These are phyloP conservation scores for Phyllosticta capitalensis DNA, from an alignment of 2,329 filamentous ascomycete species.

Conservation along the genomic window DNA sequence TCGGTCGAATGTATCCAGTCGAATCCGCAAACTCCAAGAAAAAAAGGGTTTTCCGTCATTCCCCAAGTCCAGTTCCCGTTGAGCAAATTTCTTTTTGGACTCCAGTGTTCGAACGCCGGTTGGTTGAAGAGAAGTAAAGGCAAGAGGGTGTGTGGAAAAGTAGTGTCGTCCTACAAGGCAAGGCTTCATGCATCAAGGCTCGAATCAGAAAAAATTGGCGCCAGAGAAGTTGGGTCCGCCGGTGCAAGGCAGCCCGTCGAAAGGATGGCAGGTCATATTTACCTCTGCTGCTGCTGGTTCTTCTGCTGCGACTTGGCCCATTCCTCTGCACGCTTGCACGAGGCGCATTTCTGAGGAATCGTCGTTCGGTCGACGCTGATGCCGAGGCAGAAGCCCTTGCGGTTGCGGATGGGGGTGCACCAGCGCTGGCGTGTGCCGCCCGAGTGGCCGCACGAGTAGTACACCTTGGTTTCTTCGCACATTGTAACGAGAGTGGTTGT, in stretches of 20 bases:
- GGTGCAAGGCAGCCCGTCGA: too few species aligned
- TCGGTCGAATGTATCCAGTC: too few species aligned
- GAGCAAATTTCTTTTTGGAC: not conserved
- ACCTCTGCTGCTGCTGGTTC: too few species aligned
- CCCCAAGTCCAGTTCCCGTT: too few species aligned
- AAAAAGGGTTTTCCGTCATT: too few species aligned
- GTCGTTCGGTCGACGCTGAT: conserved; percentile 3
- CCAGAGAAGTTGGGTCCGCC: too few species aligned
- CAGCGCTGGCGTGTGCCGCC: conserved; percentile 3
- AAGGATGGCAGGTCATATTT: not conserved
- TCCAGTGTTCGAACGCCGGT: not conserved
- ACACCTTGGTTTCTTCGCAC: conserved; percentile 7
- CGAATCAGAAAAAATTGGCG: not conserved
- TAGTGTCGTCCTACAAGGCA: too few species aligned
- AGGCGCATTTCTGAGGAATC: conserved; percentile 5
- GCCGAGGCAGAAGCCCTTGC: conserved; percentile 6
- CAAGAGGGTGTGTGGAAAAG: too few species aligned
- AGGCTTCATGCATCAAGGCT: not conserved
- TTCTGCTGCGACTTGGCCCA: not conserved
- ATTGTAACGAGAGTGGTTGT: not conserved
- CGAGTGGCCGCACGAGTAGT: conserved; percentile 7
- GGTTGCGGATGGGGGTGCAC: conserved; percentile 7
- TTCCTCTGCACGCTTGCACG: conserved; percentile 3
- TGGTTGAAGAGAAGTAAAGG: too few species aligned
- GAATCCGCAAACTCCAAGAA: not conserved